phyloP scores from a whole-genome alignment of 208 protist species.

The Entamoeba histolytica region DNA sequence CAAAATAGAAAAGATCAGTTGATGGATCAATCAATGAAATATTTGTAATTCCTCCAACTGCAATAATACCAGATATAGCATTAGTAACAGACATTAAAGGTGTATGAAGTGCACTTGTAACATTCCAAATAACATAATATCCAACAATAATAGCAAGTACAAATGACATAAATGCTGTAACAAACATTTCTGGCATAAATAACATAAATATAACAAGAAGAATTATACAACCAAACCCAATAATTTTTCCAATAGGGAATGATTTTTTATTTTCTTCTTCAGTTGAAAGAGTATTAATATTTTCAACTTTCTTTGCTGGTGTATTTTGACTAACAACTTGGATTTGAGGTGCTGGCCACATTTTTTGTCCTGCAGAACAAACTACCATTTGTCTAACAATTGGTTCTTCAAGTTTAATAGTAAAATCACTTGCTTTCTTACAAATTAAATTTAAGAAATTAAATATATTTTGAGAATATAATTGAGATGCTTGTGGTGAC shows the following conservation, averaged over 20 bases:
- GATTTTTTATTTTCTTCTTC: background rate
- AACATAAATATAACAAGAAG: background rate
- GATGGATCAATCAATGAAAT: conserved; percentile 37
- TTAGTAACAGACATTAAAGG: conserved; percentile 72
- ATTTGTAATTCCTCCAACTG: conserved; percentile 30
- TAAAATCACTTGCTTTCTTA: background rate
- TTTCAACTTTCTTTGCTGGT: background rate
- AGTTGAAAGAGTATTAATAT: background rate
- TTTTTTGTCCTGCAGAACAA: conserved; percentile 8
- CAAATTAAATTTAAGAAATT: conserved; percentile 45
- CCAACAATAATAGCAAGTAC: conserved; percentile 43
- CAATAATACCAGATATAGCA: conserved; percentile 56
- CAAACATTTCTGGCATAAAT: background rate
- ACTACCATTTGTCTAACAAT: conserved; percentile 21
- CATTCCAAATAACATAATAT: conserved; percentile 47
- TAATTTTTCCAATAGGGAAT: background rate
- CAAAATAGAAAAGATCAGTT: conserved; percentile 21
- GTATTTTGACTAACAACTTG: background rate
- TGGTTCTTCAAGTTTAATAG: conserved; percentile 28
- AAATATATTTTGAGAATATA: conserved; percentile 57
- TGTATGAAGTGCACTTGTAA: conserved; percentile 59
- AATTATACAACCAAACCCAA: background rate
- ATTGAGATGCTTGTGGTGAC: conserved; percentile 40
- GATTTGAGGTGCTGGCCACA: conserved; percentile 10
- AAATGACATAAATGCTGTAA: conserved; percentile 33